Percentiles rank a stretch among this genome's conserved stretches.
Conservation (phyloP, 306 rosid genomes). For the Ceratonia siliqua region DNA sequence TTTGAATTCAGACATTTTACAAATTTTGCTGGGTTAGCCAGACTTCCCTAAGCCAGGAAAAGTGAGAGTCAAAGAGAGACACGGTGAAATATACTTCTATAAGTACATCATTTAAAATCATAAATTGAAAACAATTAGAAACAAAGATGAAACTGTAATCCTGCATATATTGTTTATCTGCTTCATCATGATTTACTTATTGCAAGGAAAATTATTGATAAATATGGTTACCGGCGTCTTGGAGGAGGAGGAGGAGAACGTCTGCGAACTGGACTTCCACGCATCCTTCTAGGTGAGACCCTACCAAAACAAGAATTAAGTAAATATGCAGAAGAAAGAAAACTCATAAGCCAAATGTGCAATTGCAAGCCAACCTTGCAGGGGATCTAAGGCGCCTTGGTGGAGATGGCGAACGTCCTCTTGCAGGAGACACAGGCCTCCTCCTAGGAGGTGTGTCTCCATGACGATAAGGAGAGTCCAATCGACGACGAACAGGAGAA, state of each 20-base stretch:
- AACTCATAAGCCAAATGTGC: slow-evolving; percentile 5
- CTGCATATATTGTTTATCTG: not conserved
- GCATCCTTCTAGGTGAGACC: slow-evolving; percentile 78
- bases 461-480: slow-evolving; percentile 84
- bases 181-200: not conserved
- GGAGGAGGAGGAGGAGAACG: slow-evolving; percentile 89
- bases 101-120: not conserved
- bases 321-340: not conserved
- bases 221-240: slow-evolving; percentile 74
- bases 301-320: slow-evolving; percentile 35
- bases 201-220: not conserved
- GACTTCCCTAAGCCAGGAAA: not conserved
- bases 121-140: not conserved
- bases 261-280: slow-evolving; percentile 87
- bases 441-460: slow-evolving; percentile 85
- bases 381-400: slow-evolving; percentile 86
- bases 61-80: not conserved
- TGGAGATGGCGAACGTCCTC: slow-evolving; percentile 85
- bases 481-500: slow-evolving; percentile 78
- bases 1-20: not conserved
- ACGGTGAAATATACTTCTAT: not conserved
- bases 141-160: not conserved
- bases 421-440: slow-evolving; percentile 79
- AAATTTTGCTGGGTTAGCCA: not conserved
- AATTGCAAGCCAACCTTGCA: slow-evolving; percentile 55